These are phyloP conservation scores for Neopestalotiopsis sp. DNA, from an alignment of 2,329 filamentous ascomycete genomes.

Conservation along the genomic window DNA sequence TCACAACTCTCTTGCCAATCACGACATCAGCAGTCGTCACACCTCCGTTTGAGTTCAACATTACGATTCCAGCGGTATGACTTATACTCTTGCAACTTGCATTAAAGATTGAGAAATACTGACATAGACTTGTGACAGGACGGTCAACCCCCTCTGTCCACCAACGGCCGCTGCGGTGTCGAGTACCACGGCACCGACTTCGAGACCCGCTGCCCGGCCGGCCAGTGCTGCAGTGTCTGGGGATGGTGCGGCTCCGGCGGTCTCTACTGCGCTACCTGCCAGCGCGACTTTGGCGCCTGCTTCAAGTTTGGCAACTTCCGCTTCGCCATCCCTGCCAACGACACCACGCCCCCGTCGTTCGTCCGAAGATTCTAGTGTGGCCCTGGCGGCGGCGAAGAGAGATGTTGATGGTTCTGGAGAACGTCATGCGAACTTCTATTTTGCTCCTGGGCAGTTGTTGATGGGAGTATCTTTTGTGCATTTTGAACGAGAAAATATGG, in stretches of 20 bases:
- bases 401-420: not conserved
- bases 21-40: not conserved
- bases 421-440: not conserved
- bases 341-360: not conserved
- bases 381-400: not conserved
- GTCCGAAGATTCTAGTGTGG: not conserved
- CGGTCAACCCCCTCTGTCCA: not conserved
- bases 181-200: constrained; percentile 12
- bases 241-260: constrained; percentile 1
- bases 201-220: not conserved
- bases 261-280: constrained; percentile 6
- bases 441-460: not conserved
- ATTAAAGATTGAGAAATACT: no score
- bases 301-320: constrained; percentile 14
- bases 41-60: not conserved
- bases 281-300: constrained; percentile 10
- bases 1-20: not conserved
- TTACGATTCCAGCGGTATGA: constrained; percentile 1
- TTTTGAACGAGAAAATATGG: not conserved
- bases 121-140: not conserved
- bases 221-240: constrained; percentile 9
- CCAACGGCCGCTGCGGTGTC: constrained; percentile 2
- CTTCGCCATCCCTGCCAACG: constrained; percentile 2
- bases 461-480: not conserved
- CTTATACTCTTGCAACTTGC: not conserved